Evolutionary conservation across 768 basidiomycete genomes (phyloP).

Genomic region (Fistulinella prunicolor): DNA sequence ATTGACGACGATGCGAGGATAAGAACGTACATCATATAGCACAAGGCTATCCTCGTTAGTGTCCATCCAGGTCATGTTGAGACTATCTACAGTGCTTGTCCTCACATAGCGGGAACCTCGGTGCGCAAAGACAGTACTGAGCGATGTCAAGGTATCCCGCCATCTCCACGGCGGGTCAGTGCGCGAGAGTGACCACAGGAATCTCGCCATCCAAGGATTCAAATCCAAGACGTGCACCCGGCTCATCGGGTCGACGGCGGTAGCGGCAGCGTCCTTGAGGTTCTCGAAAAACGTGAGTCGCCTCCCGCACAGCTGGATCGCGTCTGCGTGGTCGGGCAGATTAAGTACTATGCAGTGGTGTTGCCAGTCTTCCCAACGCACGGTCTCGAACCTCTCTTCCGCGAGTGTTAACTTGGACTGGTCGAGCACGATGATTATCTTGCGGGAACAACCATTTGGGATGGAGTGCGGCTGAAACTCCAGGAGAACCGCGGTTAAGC

Average conservation of each 20-base stretch:
- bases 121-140: conserved; percentile 30
- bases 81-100: conserved; percentile 42
- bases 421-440: conserved; percentile 52
- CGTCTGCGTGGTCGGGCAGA: conserved; percentile 30
- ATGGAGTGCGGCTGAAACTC: conserved; percentile 41
- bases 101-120: conserved; percentile 26
- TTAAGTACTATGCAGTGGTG: conserved; percentile 35
- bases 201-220: conserved; percentile 26
- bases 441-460: conserved; percentile 32
- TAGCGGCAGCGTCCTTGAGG: conserved; percentile 13
- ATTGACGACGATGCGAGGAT: neutral
- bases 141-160: conserved; percentile 22
- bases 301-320: conserved; percentile 28
- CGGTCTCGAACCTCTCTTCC: conserved; percentile 41
- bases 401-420: conserved; percentile 49
- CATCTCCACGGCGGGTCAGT: conserved; percentile 31
- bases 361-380: conserved; percentile 58
- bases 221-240: conserved; percentile 32
- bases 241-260: conserved; percentile 13
- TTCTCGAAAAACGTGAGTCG: conserved; percentile 33
- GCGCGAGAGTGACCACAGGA: conserved; percentile 25
- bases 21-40: conserved; percentile 47
- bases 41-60: conserved; percentile 62
- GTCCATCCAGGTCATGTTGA: conserved; percentile 47
- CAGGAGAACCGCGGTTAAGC: conserved; percentile 43